Base-by-base conservation (phyloP, 345 rosid genomes). In the Lumnitzera racemosa region DNA sequence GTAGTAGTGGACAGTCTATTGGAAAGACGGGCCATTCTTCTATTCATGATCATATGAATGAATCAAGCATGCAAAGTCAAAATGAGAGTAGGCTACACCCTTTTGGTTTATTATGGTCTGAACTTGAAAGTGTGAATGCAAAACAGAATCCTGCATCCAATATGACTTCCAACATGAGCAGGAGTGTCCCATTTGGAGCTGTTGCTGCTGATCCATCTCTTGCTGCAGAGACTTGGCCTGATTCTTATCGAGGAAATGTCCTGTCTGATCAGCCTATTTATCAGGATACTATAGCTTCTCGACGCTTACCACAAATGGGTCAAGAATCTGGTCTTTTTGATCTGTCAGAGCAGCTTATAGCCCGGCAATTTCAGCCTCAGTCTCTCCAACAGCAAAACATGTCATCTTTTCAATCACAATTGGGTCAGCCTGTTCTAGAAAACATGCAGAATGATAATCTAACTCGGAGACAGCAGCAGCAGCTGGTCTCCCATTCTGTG, bases 91-190 rank as follows among this genome's bases (percentile, higher is more conserved):
- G 76, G 72, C 51, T 78, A 71, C 85, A 85, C 49, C 87, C 79
- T 24, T 78, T 85, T 69, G 87, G 87, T 54, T 62, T 85, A 64
- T 72, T 82, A 15, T 77, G 83, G 87, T 80, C 90, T 12, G 87
- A 85, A 75, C 80, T 82, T 62, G 90, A 80, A 72, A 74, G 66
- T 64, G 59, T 76, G 53, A 71, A 70, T 51, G 24, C 72, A 59
- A 78, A 78, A 59, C 73, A 68, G 51, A 66, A 56, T n/a, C 70
- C 72, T 17, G 53, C 71, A 58, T 68, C 76, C 55, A 69, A 71
- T 64, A 51, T 74, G 56, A 72, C 78, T 71, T 64, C 74, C 14
- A 54, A 61, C 51, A 41, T 63, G 36, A 79, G 63, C 54, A 75
- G 73, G 57, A 58, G 64, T 31, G 61, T 74, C 15, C 54, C 76